These are phyloP conservation scores for Apocynum venetum DNA, from an alignment of 257 asterid species.

Conservation along the genomic window DNA sequence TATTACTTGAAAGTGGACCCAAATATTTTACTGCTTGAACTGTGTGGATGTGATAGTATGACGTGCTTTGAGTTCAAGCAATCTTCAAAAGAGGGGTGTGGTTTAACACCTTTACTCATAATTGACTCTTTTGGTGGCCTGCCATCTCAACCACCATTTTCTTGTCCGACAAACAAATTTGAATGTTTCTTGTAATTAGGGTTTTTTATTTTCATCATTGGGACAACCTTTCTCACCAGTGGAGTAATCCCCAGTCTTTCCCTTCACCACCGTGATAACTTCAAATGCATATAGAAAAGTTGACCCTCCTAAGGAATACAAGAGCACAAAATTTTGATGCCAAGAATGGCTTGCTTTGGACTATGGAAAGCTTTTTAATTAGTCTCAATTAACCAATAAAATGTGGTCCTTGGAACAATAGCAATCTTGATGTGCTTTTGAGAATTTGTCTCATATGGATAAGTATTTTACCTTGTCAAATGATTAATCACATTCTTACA, in stretches of 20 bases:
- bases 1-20: not conserved
- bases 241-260: not conserved
- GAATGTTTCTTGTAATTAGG: not conserved
- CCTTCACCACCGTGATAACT: not conserved
- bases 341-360: not conserved
- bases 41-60: not conserved
- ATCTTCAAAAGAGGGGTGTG: not conserved
- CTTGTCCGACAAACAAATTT: slow-evolving; percentile 15
- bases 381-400: not conserved
- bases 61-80: not conserved
- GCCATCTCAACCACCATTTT: slow-evolving; percentile 25
- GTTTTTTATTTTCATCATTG: not conserved
- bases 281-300: not conserved
- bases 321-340: not conserved
- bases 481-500: not conserved
- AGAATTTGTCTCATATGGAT: not conserved
- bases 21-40: not conserved
- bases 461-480: not conserved
- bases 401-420: not conserved
- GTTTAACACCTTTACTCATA: slow-evolving; percentile 11
- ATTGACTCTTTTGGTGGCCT: slow-evolving; percentile 18
- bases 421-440: not conserved
- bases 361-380: not conserved
- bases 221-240: not conserved
- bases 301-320: not conserved